A percentile compares a stretch with the other conserved stretches of the same genome.
These are phyloP conservation scores for Kazachstania sp. DNA, from an alignment of 1,139 yeast species.

Conservation along the genomic window DNA sequence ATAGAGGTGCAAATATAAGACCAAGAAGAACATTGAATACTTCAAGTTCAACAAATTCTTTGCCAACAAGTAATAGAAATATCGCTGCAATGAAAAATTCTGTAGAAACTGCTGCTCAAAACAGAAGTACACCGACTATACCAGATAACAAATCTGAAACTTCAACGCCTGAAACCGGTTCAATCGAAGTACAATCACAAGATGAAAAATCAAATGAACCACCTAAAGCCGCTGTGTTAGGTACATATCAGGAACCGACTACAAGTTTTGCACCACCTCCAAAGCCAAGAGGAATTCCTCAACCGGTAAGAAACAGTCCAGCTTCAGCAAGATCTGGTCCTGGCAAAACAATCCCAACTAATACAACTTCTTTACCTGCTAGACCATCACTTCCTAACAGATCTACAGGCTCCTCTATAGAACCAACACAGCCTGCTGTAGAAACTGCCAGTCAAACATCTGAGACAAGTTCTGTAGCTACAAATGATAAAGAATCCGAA, in stretches of 20 bases:
- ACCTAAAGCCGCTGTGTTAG: background rate
- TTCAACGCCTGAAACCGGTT: background rate
- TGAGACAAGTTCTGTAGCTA: too few relatives aligned
- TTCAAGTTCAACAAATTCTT: background rate
- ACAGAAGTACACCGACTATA: background rate
- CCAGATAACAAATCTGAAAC: background rate
- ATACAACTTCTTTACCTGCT: background rate
- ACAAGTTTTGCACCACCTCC: constrained; percentile 30
- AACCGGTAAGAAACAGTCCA: constrained; percentile 6
- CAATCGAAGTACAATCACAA: background rate
- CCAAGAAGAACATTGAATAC: constrained; percentile 1
- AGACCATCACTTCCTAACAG: background rate
- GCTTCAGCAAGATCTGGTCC: background rate
- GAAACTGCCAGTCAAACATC: background rate
- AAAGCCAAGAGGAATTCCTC: constrained; percentile 14
- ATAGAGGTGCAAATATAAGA: constrained; percentile 9
- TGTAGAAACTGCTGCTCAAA: background rate
- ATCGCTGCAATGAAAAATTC: background rate
- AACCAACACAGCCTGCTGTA: background rate
- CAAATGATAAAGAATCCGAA: background rate
- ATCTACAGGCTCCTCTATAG: background rate
- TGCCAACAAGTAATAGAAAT: constrained; percentile 1
- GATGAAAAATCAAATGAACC: background rate
- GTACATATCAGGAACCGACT: constrained; percentile 7
- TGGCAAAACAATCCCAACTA: background rate